Evolutionary conservation across 768 basidiomycete genomes (phyloP).

Genomic region (Phylloporus rhodoxanthus): DNA sequence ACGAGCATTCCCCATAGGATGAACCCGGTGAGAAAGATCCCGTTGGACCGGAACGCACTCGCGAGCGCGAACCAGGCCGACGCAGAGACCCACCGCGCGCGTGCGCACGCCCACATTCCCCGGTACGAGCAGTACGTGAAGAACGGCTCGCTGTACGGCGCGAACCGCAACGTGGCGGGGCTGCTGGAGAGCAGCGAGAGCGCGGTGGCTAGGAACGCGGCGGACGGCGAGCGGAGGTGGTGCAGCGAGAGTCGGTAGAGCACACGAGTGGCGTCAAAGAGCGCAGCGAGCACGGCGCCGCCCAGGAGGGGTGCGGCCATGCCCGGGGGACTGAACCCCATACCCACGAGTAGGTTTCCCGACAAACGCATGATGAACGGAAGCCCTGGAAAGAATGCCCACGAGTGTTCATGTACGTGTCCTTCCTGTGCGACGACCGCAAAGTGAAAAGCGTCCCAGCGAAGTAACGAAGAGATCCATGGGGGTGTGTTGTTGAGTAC

Average conservation of each 20-base stretch:
- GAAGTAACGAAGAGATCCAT: slow-evolving; percentile 39
- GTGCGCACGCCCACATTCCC: slow-evolving; percentile 30
- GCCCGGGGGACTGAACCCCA: neutral
- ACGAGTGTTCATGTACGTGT: slow-evolving; percentile 69
- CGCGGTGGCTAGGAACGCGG: slow-evolving; percentile 56
- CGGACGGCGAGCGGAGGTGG: slow-evolving; percentile 46
- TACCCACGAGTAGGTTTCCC: slow-evolving; percentile 18
- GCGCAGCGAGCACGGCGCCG: slow-evolving; percentile 34
- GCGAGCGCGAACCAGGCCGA: slow-evolving; percentile 61
- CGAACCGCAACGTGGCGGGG: slow-evolving; percentile 64
- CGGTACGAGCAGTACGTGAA: slow-evolving; percentile 77
- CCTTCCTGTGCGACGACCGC: slow-evolving; percentile 54
- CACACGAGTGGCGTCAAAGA: slow-evolving; percentile 39
- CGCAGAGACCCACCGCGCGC: slow-evolving; percentile 47
- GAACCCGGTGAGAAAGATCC: slow-evolving; percentile 70
- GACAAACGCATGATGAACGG: slow-evolving; percentile 47
- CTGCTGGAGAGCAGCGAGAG: slow-evolving; percentile 79
- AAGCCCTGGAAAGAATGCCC: slow-evolving; percentile 80
- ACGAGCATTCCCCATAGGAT: slow-evolving; percentile 67
- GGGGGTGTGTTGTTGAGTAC: slow-evolving; percentile 8
- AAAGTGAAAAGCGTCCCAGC: slow-evolving; percentile 92
- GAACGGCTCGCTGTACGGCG: slow-evolving; percentile 80
- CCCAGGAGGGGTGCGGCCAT: slow-evolving; percentile 32
- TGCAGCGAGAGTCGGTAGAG: slow-evolving; percentile 56
- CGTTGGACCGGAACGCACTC: slow-evolving; percentile 69